Base-by-base conservation (phyloP, 2,329 filamentous ascomycete species). In the Neophaeococcomyces mojaviensis region DNA sequence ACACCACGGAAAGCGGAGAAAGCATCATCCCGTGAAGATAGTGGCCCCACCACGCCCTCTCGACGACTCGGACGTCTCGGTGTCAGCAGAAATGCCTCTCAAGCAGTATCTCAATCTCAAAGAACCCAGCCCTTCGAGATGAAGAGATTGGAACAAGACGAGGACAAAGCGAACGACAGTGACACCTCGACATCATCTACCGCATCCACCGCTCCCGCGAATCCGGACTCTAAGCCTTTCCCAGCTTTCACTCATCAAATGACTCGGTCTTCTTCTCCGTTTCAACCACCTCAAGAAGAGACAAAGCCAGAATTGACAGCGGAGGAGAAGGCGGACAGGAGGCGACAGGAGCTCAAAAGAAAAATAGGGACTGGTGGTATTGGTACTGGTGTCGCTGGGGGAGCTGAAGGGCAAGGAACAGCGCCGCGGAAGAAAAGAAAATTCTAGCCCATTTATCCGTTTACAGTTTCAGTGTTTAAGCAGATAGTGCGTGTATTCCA, bases 281-380 rank as follows among this genome's bases (percentile, higher is more conserved):
- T n/a, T n/a, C n/a, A n/a, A n/a, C n/a, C n/a, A n/a, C n/a, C n/a
- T n/a, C n/a, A n/a, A n/a, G n/a, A n/a, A n/a, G n/a, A 30, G 30
- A 12, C 15, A 19, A 13, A n/a, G 39, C 18, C 37, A 39, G 35
- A 51, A 50, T 22, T 52, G 53, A 43, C 55, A 59, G 47, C 36
- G 22, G 28, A 31, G 32, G 30, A 47, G 46, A 28, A 39, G 44
- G 77, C 77, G 2, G 66, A 78, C 50, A 65, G 70, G 44, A 79
- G 72, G 53, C 66, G 78, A 10, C 68, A 73, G 40, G 74, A 78
- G 56, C 58, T 82, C 49, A 81, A 79, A 57, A 65, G 71, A 15
- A 64, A 72, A 34, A 55, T 78, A 13, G 39, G 28, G 4, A 4
- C 6, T 5, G 24, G 10, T 28, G 24, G 24, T 28, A n/a, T n/a